Evolutionary conservation across 1,139 yeast genomes (phyloP).

Genomic region (Sugiyamaella grinbergsii): DNA sequence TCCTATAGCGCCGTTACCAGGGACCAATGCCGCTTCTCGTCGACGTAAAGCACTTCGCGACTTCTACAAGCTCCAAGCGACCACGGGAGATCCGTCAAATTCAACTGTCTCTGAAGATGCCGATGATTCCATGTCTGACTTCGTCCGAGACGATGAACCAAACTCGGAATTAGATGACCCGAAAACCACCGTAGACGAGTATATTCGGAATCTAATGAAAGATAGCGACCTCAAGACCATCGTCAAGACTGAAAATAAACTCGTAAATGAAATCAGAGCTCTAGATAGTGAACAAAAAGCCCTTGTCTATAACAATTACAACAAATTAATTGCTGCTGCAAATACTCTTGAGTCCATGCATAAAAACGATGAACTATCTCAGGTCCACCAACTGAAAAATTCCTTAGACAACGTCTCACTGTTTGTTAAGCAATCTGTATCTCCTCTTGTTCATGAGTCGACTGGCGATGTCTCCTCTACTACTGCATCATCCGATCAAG

Average conservation of each 20-base stretch:
- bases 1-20: slow-evolving; percentile 15
- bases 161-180: slow-evolving; percentile 32
- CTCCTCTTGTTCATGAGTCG: slow-evolving; percentile 1
- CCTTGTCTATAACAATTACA: slow-evolving; percentile 48
- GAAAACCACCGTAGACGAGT: slow-evolving; percentile 32
- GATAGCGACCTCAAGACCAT: slow-evolving; percentile 36
- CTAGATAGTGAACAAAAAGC: slow-evolving; percentile 49
- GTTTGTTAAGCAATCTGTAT: slow-evolving; percentile 14
- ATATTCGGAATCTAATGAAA: slow-evolving; percentile 35
- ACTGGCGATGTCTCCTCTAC: background rate
- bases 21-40: slow-evolving; percentile 30
- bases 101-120: slow-evolving; percentile 16
- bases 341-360: slow-evolving; percentile 39
- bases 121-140: slow-evolving; percentile 23
- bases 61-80: slow-evolving; percentile 43
- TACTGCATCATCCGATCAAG: background rate
- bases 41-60: slow-evolving; percentile 46
- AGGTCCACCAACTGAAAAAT: slow-evolving; percentile 23
- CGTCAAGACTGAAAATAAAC: slow-evolving; percentile 39
- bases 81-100: slow-evolving; percentile 18
- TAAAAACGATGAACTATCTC: slow-evolving; percentile 22
- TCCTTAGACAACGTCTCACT: slow-evolving; percentile 24
- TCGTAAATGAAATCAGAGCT: slow-evolving; percentile 41
- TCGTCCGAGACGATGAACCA: slow-evolving; percentile 24
- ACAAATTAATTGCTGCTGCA: slow-evolving; percentile 46